A percentile compares a stretch with the other conserved stretches of the same genome.
phyloP scores from a whole-genome alignment of 2,329 filamentous ascomycete genomes.

The Ophiostoma ips region DNA sequence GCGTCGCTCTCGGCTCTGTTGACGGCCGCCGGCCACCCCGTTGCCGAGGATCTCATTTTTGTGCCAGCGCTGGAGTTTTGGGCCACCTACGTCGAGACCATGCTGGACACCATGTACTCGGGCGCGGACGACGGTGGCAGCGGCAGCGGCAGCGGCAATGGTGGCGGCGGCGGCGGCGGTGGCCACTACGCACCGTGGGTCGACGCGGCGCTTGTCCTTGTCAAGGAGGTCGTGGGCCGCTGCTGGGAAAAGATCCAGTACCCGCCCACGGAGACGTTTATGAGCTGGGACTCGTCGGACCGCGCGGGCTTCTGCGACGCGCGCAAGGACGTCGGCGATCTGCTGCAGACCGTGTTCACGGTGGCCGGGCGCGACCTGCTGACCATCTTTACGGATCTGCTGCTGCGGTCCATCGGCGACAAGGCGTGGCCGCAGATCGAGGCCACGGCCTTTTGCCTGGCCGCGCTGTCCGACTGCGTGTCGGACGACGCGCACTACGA shows the following conservation, averaged over 20 bases:
- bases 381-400: slow-evolving; percentile 40
- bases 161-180: not conserved
- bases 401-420: slow-evolving; percentile 33
- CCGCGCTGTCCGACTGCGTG: slow-evolving; percentile 52
- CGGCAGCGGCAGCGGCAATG: too few relatives aligned
- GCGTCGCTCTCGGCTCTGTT: slow-evolving; percentile 50
- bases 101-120: slow-evolving; percentile 38
- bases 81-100: slow-evolving; percentile 59
- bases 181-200: slow-evolving; percentile 35
- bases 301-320: slow-evolving; percentile 56
- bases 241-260: slow-evolving; percentile 58
- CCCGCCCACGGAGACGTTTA: slow-evolving; percentile 42
- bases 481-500: slow-evolving; percentile 45
- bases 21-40: slow-evolving; percentile 49
- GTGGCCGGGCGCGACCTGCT: slow-evolving; percentile 43
- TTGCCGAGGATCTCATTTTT: slow-evolving; percentile 62
- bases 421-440: slow-evolving; percentile 47
- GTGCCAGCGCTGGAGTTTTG: slow-evolving; percentile 67
- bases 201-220: slow-evolving; percentile 38
- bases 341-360: slow-evolving; percentile 58
- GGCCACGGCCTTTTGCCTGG: slow-evolving; percentile 48
- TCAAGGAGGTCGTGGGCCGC: slow-evolving; percentile 51
- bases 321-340: slow-evolving; percentile 64
- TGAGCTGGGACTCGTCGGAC: slow-evolving; percentile 56
- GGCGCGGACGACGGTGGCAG: slow-evolving; percentile 22